Base-by-base conservation (phyloP, 106 monocot genomes). In the Iris macrosiphon region DNA sequence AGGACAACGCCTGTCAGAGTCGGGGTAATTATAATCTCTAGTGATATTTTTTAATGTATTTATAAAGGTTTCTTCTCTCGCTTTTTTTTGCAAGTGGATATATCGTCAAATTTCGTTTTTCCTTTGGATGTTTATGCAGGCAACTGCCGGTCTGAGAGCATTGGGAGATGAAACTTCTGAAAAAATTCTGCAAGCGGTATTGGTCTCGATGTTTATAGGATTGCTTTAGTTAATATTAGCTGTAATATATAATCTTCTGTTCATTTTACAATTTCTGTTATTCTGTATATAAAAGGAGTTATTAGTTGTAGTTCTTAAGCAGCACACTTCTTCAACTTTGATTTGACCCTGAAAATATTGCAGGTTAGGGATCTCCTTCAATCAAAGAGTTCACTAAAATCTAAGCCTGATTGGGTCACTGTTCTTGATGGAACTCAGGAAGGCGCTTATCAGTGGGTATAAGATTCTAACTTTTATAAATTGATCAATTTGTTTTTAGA, bases 341-440 rank as follows among this genome's bases (percentile, higher is more conserved):
- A 45, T 60, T 46, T 40, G 31, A 42, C 59, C 40, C 38, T 22
- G 37, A 14, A 56, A 50, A 24, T 76, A 52, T 4, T 66, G 39
- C 75, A 93, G 93, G 93, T 93, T 22, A 78, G 67, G 67, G 63
- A 78, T 84, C 75, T 93, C 19, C 66, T 88, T 53, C 68, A 63
- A 20, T 72, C 78, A 5, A 84, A 75, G 59, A 84, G 81, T 48
- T 88, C 84, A 17, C 55, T 93, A 9, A 93, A 84, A 57, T 81
- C 57, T 42, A 61, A 84, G 51, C 57, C 59, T 30, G 84, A 88
- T 63, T 83, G 84, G 88, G 81, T 88, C 12, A 70, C 78, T 68
- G 93, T 93, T 57, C 88, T 93, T 40, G 88, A 93, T 73, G 93
- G 93, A 72, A 75, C 75, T 47, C 88, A 88, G 57, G 93, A 88